A percentile compares a stretch with the other conserved stretches of the same genome.
phyloP scores from a whole-genome alignment of 2,329 filamentous ascomycete species.

The Sporothrix euskadiensis region DNA sequence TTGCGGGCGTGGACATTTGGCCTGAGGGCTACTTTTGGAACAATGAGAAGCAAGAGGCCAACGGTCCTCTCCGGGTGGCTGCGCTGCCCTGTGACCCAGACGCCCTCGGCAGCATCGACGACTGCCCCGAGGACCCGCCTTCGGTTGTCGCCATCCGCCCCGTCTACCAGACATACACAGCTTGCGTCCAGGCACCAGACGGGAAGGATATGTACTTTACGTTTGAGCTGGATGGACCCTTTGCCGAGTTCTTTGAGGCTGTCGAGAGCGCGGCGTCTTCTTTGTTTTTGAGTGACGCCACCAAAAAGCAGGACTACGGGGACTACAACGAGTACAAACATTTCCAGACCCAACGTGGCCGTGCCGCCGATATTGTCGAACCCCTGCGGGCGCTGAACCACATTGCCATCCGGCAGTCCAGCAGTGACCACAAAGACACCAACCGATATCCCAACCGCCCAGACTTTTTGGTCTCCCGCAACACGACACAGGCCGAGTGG shows the following conservation, averaged over 20 bases:
- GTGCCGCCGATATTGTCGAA: not conserved
- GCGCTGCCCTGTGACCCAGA: not conserved
- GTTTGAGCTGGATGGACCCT: not conserved
- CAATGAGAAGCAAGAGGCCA: not conserved
- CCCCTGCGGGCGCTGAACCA: not conserved
- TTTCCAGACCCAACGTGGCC: too few relatives aligned
- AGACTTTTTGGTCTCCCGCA: constrained; percentile 20
- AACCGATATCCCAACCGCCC: not conserved
- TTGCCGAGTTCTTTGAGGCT: not conserved
- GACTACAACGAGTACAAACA: not conserved
- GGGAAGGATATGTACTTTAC: not conserved
- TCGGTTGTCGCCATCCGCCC: constrained; percentile 15
- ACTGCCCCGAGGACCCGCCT: not conserved
- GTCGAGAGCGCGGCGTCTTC: not conserved
- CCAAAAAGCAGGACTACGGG: not conserved
- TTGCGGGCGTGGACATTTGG: constrained; percentile 8
- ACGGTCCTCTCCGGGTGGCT: not conserved
- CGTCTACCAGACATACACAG: not conserved
- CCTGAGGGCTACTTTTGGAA: constrained; percentile 17
- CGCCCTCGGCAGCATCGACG: not conserved
- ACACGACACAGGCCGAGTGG: constrained; percentile 23
- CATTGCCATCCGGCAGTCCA: constrained; percentile 9
- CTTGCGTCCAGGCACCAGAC: not conserved
- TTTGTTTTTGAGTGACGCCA: not conserved
- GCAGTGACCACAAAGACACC: not conserved